Conservation (phyloP, 2,329 filamentous ascomycete species). For the Delphinella strobiligena region DNA sequence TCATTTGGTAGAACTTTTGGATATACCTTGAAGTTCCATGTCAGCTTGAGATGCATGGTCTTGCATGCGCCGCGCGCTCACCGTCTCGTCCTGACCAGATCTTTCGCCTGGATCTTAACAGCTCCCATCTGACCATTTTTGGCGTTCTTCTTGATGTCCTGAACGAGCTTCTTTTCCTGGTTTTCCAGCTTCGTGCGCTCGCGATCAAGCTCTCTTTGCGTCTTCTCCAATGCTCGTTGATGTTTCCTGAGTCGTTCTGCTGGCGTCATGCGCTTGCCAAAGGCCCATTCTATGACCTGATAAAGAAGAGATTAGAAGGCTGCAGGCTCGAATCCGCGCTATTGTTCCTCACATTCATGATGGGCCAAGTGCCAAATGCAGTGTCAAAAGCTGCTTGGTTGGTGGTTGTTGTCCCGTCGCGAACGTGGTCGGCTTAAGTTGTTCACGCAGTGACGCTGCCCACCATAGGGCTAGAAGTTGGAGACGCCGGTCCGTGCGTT, state of each 20-base stretch:
- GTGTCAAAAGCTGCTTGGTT: no score
- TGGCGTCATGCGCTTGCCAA: constrained; percentile 97
- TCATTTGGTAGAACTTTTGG: constrained; percentile 98
- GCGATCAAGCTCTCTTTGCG: constrained; percentile 88
- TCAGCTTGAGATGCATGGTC: neutral
- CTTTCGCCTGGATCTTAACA: constrained; percentile 96
- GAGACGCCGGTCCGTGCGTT: no score
- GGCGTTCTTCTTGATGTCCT: constrained; percentile 95
- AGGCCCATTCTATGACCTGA: constrained; percentile 98
- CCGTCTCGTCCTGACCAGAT: constrained; percentile 82
- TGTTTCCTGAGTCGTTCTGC: constrained; percentile 86
- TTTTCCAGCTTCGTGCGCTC: constrained; percentile 94
- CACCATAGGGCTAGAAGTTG: no score
- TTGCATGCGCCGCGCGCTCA: constrained; percentile 20
- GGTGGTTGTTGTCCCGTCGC: no score
- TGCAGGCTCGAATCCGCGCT: constrained; percentile 9
- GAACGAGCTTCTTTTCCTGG: constrained; percentile 92
- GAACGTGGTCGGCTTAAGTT: no score
- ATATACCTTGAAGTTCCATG: constrained; percentile 54
- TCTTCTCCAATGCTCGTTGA: constrained; percentile 92
- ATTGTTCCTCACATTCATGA: constrained; percentile 45
- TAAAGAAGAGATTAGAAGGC: no score
- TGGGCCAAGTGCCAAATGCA: constrained; percentile 14
- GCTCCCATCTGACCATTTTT: constrained; percentile 99
- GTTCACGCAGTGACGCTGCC: no score